Evolutionary conservation across 495 filamentous ascomycete genomes (phyloP).

Genomic region (Neurospora sp.): DNA sequence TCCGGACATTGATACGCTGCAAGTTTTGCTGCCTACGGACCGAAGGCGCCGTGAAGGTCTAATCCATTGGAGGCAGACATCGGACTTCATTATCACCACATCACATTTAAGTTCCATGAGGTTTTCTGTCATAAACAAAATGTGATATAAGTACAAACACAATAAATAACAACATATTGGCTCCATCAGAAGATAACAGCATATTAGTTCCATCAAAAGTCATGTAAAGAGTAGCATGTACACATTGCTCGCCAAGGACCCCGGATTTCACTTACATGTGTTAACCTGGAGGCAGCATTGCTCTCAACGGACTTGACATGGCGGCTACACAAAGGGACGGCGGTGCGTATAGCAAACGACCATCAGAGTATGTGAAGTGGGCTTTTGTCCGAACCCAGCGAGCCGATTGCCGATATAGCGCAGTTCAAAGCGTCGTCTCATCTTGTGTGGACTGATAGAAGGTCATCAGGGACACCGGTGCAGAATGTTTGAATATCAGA

Average conservation of each 20-base stretch:
- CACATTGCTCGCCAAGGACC: background rate
- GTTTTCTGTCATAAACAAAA: background rate
- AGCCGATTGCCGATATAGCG: background rate
- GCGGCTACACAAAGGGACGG: background rate
- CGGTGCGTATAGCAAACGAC: background rate
- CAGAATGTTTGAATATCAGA: background rate
- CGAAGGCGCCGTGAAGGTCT: background rate
- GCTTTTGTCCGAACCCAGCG: background rate
- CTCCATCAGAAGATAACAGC: background rate
- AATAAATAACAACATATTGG: background rate
- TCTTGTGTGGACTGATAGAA: background rate
- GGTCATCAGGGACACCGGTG: background rate
- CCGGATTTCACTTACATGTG: background rate
- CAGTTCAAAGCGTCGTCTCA: background rate
- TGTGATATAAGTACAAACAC: background rate
- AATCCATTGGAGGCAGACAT: background rate
- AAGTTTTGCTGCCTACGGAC: background rate
- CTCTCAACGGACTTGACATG: background rate
- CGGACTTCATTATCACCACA: background rate
- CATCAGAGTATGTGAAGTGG: background rate
- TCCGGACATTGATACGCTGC: background rate
- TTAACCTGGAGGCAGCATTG: background rate
- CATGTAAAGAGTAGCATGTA: background rate
- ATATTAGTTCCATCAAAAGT: background rate
- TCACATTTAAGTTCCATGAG: background rate